Conservation (phyloP, 805 yeast genomes). For the Yarrowia phangngaensis region DNA sequence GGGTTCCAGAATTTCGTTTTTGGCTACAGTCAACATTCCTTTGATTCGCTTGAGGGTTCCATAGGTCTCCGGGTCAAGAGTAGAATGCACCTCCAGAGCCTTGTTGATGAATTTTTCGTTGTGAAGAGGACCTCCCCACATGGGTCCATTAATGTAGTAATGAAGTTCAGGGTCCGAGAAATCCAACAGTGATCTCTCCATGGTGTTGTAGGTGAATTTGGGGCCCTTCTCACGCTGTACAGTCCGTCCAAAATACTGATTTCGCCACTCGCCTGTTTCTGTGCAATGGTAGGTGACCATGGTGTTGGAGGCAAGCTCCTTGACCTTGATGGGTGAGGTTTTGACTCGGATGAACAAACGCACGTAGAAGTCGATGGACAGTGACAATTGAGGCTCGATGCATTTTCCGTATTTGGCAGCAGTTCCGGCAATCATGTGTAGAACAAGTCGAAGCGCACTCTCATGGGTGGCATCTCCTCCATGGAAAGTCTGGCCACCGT, state of each 20-base stretch:
- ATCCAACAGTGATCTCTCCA: conserved; percentile 57
- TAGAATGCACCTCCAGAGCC: conserved; percentile 54
- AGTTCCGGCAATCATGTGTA: conserved; percentile 67
- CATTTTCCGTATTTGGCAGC: conserved; percentile 88
- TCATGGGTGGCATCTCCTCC: conserved; percentile 84
- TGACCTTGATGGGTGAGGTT: conserved; percentile 76
- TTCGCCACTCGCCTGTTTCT: conserved; percentile 72
- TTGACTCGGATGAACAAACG: conserved; percentile 76
- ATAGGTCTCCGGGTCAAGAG: conserved; percentile 54
- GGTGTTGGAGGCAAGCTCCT: conserved; percentile 68
- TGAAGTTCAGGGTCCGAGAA: conserved; percentile 51
- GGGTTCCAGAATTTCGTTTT: conserved; percentile 62
- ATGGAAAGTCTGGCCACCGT: conserved; percentile 88
- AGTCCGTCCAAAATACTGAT: conserved; percentile 72
- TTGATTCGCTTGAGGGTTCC: conserved; percentile 79
- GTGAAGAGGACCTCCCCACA: conserved; percentile 88
- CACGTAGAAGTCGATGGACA: conserved; percentile 90
- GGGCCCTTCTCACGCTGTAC: conserved; percentile 30
- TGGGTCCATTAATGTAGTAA: conserved; percentile 87
- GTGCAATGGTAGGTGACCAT: conserved; percentile 79
- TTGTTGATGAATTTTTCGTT: conserved; percentile 60
- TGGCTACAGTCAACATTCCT: conserved; percentile 89
- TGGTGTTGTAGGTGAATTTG: conserved; percentile 53
- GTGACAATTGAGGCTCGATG: conserved; percentile 79
- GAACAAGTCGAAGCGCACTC: conserved; percentile 80